Evolutionary conservation across 129 eudicot genomes (phyloP).

Genomic region (Cynara cardunculus): DNA sequence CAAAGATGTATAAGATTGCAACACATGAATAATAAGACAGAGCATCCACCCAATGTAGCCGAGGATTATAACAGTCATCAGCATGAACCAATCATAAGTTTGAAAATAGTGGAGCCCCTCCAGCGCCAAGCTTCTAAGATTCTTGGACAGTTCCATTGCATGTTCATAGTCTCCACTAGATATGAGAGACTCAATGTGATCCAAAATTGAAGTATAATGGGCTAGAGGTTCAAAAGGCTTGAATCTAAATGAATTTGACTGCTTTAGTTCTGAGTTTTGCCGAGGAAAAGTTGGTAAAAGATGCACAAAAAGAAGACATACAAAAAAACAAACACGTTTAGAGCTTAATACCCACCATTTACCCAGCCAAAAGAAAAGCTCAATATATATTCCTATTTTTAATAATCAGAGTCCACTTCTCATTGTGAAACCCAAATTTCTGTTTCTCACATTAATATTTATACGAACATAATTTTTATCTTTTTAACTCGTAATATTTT

Average conservation of each 20-base stretch:
- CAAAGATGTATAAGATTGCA: constrained; percentile 79
- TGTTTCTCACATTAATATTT: background rate
- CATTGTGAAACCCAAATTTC: background rate
- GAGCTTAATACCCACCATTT: background rate
- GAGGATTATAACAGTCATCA: constrained; percentile 82
- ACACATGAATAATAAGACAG: constrained; percentile 74
- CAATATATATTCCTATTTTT: background rate
- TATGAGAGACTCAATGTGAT: constrained; percentile 61
- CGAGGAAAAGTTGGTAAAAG: constrained; percentile 35
- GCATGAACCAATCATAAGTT: constrained; percentile 97
- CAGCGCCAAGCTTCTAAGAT: constrained; percentile 77
- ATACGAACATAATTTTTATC: background rate
- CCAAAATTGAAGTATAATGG: constrained; percentile 47
- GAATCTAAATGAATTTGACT: constrained; percentile 62
- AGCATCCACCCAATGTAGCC: constrained; percentile 98
- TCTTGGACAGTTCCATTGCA: constrained; percentile 67
- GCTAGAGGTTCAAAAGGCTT: constrained; percentile 83
- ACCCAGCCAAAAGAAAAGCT: background rate
- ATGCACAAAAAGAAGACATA: constrained; percentile 5
- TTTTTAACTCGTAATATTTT: background rate
- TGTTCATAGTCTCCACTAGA: constrained; percentile 53
- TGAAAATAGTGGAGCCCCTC: constrained; percentile 94
- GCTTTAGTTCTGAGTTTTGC: constrained; percentile 62
- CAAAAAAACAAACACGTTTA: background rate
- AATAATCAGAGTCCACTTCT: background rate